Evolutionary conservation across 805 yeast species (phyloP).

Genomic region (Candida rishiriensis): DNA sequence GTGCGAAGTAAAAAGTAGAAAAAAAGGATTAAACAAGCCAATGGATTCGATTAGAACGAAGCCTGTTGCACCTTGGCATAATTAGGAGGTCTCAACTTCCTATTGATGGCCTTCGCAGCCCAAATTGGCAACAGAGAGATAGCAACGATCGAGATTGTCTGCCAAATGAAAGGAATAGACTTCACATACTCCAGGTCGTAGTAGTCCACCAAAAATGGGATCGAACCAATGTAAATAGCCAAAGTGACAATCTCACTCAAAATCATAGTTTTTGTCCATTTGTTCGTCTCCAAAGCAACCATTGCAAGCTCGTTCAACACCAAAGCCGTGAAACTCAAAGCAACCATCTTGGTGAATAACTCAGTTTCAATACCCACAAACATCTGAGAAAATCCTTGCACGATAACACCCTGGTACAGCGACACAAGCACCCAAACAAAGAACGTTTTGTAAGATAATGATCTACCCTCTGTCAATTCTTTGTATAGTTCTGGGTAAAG

Average conservation of each 20-base stretch:
- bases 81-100: slow-evolving; percentile 85
- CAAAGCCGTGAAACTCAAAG: slow-evolving; percentile 75
- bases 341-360: slow-evolving; percentile 71
- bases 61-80: slow-evolving; percentile 94
- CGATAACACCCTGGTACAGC: slow-evolving; percentile 82
- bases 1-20: too few relatives aligned
- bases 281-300: slow-evolving; percentile 89
- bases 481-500: slow-evolving; percentile 93
- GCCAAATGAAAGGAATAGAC: slow-evolving; percentile 64
- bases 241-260: slow-evolving; percentile 68
- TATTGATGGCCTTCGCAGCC: slow-evolving; percentile 70
- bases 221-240: slow-evolving; percentile 59
- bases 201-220: slow-evolving; percentile 86
- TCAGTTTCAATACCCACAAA: slow-evolving; percentile 58
- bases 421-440: slow-evolving; percentile 89
- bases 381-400: slow-evolving; percentile 76
- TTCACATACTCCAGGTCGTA: slow-evolving; percentile 65
- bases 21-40: too few relatives aligned
- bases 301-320: slow-evolving; percentile 82
- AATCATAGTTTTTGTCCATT: slow-evolving; percentile 83
- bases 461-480: slow-evolving; percentile 83
- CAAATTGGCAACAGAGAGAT: slow-evolving; percentile 85
- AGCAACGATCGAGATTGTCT: slow-evolving; percentile 54
- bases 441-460: slow-evolving; percentile 82
- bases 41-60: slow-evolving; percentile 18